A percentile compares a stretch with the other conserved stretches of the same genome.
phyloP scores from a whole-genome alignment of 2,329 filamentous ascomycete genomes.

The Phoma herbarum region DNA sequence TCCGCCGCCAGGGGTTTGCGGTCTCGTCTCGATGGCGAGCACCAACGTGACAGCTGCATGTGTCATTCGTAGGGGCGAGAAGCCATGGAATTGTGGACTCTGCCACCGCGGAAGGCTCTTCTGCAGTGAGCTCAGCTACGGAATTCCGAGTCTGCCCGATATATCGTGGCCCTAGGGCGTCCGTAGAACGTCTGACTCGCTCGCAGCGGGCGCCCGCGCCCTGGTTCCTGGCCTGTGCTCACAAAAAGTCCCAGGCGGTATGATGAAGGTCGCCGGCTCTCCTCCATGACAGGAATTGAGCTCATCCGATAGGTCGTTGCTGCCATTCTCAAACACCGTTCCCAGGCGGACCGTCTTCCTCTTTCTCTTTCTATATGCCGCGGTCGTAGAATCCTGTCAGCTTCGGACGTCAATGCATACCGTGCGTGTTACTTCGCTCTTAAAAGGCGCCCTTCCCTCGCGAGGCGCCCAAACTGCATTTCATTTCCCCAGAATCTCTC shows the following conservation, averaged over 20 bases:
- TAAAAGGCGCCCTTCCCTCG: slow-evolving; percentile 46
- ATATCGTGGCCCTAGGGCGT: slow-evolving; percentile 16
- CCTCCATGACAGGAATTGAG: slow-evolving; percentile 18
- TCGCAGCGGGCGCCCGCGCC: slow-evolving; percentile 12
- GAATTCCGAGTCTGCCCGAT: slow-evolving; percentile 18
- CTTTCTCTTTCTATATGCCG: slow-evolving; percentile 46
- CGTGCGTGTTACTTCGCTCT: slow-evolving; percentile 39
- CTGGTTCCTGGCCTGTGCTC: slow-evolving; percentile 14
- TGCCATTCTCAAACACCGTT: slow-evolving; percentile 27
- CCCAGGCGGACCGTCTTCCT: slow-evolving; percentile 34
- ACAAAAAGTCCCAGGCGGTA: slow-evolving; percentile 22
- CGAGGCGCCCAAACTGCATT: slow-evolving; percentile 26
- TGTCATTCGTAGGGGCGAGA: slow-evolving; percentile 25
- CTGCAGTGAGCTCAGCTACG: slow-evolving; percentile 2
- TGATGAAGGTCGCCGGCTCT: slow-evolving; percentile 24
- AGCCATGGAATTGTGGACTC: slow-evolving; percentile 23
- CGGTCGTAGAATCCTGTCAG: slow-evolving; percentile 36
- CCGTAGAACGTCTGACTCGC: slow-evolving; percentile 21
- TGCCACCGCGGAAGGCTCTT: slow-evolving; percentile 5
- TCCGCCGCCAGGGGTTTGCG: slow-evolving; percentile 20
- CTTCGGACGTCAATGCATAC: slow-evolving; percentile 46
- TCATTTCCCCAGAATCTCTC: slow-evolving; percentile 27
- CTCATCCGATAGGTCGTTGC: slow-evolving; percentile 41
- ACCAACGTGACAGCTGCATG: slow-evolving; percentile 16
- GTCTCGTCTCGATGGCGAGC: slow-evolving; percentile 20